These are phyloP conservation scores for Neodidymelliopsis sp. DNA, from an alignment of 2,329 filamentous ascomycete genomes.

Conservation along the genomic window DNA sequence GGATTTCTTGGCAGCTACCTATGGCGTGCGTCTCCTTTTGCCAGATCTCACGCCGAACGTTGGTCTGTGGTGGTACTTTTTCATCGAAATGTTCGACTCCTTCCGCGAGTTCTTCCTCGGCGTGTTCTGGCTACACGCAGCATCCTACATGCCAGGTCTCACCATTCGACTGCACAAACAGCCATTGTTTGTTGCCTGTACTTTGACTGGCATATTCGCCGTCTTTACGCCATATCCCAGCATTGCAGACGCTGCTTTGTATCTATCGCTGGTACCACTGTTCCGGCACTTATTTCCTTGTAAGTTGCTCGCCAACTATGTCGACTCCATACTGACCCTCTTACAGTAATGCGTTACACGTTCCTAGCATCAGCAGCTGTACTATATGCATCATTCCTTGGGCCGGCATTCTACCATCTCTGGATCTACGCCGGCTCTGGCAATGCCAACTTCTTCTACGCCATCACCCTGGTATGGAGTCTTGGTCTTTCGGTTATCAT, in stretches of 20 bases:
- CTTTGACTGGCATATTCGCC: slow-evolving; percentile 87
- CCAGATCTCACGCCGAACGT: slow-evolving; percentile 94
- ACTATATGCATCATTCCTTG: slow-evolving; percentile 86
- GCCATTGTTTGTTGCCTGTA: slow-evolving; percentile 82
- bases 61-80: slow-evolving; percentile 99
- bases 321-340: slow-evolving; percentile 12
- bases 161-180: slow-evolving; percentile 83
- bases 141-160: slow-evolving; percentile 86
- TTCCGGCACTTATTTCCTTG: slow-evolving; percentile 90
- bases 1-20: slow-evolving; percentile 88
- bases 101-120: slow-evolving; percentile 97
- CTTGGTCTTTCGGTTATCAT: slow-evolving; percentile 86
- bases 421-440: slow-evolving; percentile 99
- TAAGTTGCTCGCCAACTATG: slow-evolving; percentile 54
- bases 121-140: slow-evolving; percentile 96
- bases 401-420: slow-evolving; percentile 93
- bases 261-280: slow-evolving; percentile 80
- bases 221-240: slow-evolving; percentile 98
- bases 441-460: slow-evolving; percentile 99
- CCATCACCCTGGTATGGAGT: slow-evolving; percentile 98
- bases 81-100: slow-evolving; percentile 99
- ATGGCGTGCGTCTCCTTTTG: slow-evolving; percentile 89
- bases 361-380: slow-evolving; percentile 85
- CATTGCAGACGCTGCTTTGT: slow-evolving; percentile 87
- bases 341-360: slow-evolving; percentile 84